Conservation (phyloP, 805 yeast genomes). For the Metschnikowia gruessii region DNA sequence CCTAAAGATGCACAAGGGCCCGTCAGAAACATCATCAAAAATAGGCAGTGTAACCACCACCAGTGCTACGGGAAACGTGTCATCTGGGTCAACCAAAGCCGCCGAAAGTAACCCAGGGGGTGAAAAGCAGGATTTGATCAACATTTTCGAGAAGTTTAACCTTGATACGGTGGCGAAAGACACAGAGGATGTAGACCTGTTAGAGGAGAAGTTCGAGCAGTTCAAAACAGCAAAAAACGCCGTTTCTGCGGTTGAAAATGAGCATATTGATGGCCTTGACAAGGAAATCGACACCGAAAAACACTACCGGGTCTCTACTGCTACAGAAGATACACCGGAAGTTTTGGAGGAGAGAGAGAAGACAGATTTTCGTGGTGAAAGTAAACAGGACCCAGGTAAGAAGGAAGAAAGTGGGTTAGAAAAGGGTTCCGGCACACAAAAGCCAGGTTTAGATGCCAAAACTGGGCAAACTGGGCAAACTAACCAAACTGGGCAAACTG, state of each 20-base stretch:
- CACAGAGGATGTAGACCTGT: slow-evolving; percentile 10
- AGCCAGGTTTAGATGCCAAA: too few species aligned
- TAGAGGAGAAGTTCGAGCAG: slow-evolving; percentile 14
- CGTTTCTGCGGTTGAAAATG: neutral
- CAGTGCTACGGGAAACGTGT: slow-evolving; percentile 10
- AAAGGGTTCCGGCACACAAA: too few species aligned
- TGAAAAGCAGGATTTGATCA: slow-evolving; percentile 13
- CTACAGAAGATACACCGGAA: too few species aligned
- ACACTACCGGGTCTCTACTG: too few species aligned
- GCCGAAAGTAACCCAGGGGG: slow-evolving; percentile 15
- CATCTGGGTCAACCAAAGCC: slow-evolving; percentile 25
- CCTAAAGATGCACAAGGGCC: slow-evolving; percentile 2
- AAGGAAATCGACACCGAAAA: neutral
- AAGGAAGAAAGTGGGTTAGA: too few species aligned
- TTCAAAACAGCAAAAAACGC: slow-evolving; percentile 1
- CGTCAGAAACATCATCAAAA: slow-evolving; percentile 8
- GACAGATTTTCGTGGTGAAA: too few species aligned
- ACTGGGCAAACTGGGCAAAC: too few species aligned
- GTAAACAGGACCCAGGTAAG: too few species aligned
- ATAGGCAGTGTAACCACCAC: slow-evolving; percentile 6
- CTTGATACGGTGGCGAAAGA: slow-evolving; percentile 4
- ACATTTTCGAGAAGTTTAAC: slow-evolving; percentile 12
- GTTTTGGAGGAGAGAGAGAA: too few species aligned
- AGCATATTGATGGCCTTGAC: neutral
- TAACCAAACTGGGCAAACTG: too few species aligned